Base-by-base conservation (phyloP, 1,139 yeast genomes). In the Blastobotrys raffinosifermentans region DNA sequence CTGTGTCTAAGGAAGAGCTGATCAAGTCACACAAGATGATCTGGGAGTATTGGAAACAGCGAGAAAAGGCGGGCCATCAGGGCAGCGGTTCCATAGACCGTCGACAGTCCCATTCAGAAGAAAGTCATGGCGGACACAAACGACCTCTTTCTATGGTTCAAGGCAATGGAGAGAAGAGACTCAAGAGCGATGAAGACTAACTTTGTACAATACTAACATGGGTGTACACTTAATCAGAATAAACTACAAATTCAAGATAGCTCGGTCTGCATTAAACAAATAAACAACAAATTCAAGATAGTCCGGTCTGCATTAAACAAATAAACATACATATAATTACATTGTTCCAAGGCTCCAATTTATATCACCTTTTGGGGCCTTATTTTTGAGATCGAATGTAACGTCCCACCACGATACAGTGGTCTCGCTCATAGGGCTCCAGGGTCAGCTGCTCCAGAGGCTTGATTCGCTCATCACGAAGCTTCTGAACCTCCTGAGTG, bases 371-470 rank as follows among this genome's bases (percentile, higher is more conserved):
- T n/a, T n/a, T n/a, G n/a, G n/a, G 16, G n/a, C 18, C 18, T 5
- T 17, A 17, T 58, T 75, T 67, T 35, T 94, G 94, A 59, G 93
- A 79, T 80, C 98, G 84, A 75, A 82, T 73, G 75, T 91, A 91
- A 69, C 82, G 79, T 64, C 97, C 98, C 61, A 91, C 89, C 55
- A 91, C 97, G 61, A 91, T 83, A 82, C 97, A 89, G 73, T 91
- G 98, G 65, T 91, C 98, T 76, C 98, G 86, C 77, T 91, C 97
- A 70, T 89, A 89, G 67, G 97, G 97, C 75, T 91, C 98, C 68
- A 91, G 77, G 40, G 98, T 91, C 68, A 91, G 80, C 75, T 91
- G 98, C 72, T 91, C 98, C 63, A 89, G 73, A 51, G 98, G 98
- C 73, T 91, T 91, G 69, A 91, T 84, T 70, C 95, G 82, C 75